phyloP scores from a whole-genome alignment of 345 rosid species.

The Luvunga scandens region DNA sequence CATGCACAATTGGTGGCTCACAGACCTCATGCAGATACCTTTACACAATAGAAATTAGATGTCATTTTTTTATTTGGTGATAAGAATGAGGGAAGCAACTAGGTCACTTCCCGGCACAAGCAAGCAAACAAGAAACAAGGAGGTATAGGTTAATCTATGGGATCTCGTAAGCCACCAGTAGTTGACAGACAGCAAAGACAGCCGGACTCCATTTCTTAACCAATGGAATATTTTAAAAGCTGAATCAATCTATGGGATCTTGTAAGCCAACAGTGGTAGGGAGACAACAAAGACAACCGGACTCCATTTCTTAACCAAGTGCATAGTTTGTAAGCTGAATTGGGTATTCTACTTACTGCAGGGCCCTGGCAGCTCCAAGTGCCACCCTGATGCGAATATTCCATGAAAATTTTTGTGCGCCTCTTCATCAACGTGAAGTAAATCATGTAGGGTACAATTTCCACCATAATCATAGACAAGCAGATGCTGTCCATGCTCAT shows the following conservation, averaged over 20 bases:
- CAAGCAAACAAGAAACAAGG: constrained; percentile 1
- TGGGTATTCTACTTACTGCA: constrained; percentile 66
- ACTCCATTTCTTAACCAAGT: background rate
- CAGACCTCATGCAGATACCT: constrained; percentile 91
- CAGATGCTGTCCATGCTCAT: constrained; percentile 69
- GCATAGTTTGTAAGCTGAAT: background rate
- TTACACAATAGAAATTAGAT: constrained; percentile 14
- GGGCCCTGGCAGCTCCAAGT: constrained; percentile 80
- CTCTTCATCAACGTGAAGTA: constrained; percentile 64
- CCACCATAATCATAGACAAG: constrained; percentile 67
- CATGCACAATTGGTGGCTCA: constrained; percentile 71
- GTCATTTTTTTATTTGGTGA: constrained; percentile 8
- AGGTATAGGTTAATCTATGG: background rate
- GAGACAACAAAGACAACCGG: background rate
- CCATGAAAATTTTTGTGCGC: constrained; percentile 68
- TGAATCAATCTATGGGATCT: background rate
- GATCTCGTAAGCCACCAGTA: background rate
- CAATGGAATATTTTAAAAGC: background rate
- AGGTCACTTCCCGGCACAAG: background rate
- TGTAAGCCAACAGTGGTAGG: background rate
- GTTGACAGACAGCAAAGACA: constrained; percentile 1
- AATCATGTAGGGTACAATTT: constrained; percentile 74
- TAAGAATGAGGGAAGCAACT: constrained; percentile 3
- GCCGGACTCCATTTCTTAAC: background rate
- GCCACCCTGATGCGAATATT: constrained; percentile 65